phyloP scores from a whole-genome alignment of 1,284 basidiomycete genomes.

The Fomitopsis palustris region DNA sequence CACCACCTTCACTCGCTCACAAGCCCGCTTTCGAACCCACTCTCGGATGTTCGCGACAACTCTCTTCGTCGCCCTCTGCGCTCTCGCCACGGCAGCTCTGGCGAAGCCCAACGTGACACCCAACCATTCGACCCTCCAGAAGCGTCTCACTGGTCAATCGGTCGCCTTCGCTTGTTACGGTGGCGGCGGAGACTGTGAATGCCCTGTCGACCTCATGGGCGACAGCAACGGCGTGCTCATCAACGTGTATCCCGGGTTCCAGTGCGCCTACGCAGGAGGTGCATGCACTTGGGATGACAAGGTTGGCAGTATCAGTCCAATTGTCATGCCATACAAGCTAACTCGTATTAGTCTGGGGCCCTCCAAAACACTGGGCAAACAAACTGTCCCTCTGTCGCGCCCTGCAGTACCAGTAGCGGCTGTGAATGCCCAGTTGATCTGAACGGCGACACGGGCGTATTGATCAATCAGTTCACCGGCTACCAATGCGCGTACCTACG shows the following conservation, averaged over 20 bases:
- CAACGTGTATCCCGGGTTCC: constrained; percentile 13
- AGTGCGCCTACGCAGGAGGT: constrained; percentile 14
- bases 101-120: neutral
- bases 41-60: neutral
- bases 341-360: constrained; percentile 11
- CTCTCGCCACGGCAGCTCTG: neutral
- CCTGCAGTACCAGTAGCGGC: constrained; percentile 16
- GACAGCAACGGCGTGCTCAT: constrained; percentile 10
- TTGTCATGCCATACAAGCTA: neutral
- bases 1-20: neutral
- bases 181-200: constrained; percentile 10
- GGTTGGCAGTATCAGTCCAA: neutral
- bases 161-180: constrained; percentile 11
- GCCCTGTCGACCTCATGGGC: constrained; percentile 9
- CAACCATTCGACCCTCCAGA: neutral
- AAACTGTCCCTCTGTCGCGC: constrained; percentile 19
- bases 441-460: constrained; percentile 17
- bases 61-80: neutral
- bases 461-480: constrained; percentile 24
- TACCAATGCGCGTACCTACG: constrained; percentile 24
- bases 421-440: constrained; percentile 19
- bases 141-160: constrained; percentile 1
- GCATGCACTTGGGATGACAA: constrained; percentile 14
- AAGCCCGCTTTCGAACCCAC: neutral
- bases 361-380: constrained; percentile 20